Base-by-base conservation (phyloP, 2,329 filamentous ascomycete species). In the Gaeumannomyces sp. region DNA sequence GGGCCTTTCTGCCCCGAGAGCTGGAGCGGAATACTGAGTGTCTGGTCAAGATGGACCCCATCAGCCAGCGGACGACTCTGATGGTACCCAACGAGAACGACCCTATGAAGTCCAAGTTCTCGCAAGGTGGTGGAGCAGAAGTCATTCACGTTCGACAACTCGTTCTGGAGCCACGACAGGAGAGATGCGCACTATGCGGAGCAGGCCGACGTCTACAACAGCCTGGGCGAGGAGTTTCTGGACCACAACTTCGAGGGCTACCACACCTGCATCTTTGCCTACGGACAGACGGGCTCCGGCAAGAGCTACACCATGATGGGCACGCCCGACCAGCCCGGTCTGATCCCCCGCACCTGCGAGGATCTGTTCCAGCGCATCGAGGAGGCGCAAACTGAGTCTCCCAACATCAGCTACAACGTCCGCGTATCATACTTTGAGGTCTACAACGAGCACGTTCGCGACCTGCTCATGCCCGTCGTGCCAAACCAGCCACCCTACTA, bases 251-350 rank as follows among this genome's bases (percentile, higher is more conserved):
- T 99, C 72, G 93, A 97, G 74, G 95, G 95, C 68, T 99, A 99
- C 79, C 94, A 99, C 78, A 99, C 95, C 0, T 99, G 95, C 76
- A 99, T 99, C 70, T 98, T 99, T 74, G 95, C 95, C 67, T 98
- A 99, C 73, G 95, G 95, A 14, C 95, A 99, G 80, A 99, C 95
- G 0, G 95, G 95, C 29, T 96, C 93, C 0, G 95, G 95, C 63
- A 99, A 99, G 81, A 96, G 92, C 75, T 99, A 98, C 78, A 97
- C 95, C 58, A 99, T 90, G 87, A 99, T 99, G 95, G 95, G 95
- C 59, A 88, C 84, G 1, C 83, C 89, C 7, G 90, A 95, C 35
- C 86, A 96, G 70, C 92, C 93, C 0, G 95, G 95, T 5, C 82
- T 99, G 64, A 99, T 99, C 69, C 95, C 95, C 10, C 86, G 93